phyloP scores from a whole-genome alignment of 2,329 filamentous ascomycete genomes.

The Amesomyces nigricolor region DNA sequence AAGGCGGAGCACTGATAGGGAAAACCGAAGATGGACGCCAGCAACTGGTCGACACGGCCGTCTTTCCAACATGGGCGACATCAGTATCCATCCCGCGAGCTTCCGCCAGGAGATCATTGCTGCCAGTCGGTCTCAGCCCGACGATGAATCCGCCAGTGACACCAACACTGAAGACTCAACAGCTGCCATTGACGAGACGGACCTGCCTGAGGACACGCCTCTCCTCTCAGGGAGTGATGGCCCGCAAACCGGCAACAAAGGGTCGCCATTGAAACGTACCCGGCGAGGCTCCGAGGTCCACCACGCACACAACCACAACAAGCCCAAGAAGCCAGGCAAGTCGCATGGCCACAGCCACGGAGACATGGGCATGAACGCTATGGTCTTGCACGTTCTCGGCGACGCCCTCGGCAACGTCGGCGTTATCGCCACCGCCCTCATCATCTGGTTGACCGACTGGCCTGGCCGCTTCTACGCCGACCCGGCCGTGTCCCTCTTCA shows the following conservation, averaged over 20 bases:
- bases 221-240: conserved; percentile 39
- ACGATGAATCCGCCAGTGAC: conserved; percentile 46
- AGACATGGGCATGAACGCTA: conserved; percentile 92
- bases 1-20: conserved; percentile 31
- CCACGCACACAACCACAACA: conserved; percentile 71
- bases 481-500: conserved; percentile 86
- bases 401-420: conserved; percentile 83
- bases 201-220: conserved; percentile 41
- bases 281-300: conserved; percentile 54
- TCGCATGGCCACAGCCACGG: conserved; percentile 71
- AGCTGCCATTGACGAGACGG: conserved; percentile 39
- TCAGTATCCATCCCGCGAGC: conserved; percentile 82
- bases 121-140: conserved; percentile 60
- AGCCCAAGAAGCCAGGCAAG: conserved; percentile 58
- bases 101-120: conserved; percentile 91
- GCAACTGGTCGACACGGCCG: conserved; percentile 50
- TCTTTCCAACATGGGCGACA: conserved; percentile 61
- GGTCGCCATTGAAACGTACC: conserved; percentile 27
- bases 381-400: conserved; percentile 70
- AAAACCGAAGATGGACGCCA: conserved; percentile 37
- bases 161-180: conserved; percentile 48
- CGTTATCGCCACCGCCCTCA: conserved; percentile 73
- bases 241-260: conserved; percentile 9
- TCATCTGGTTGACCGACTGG: conserved; percentile 88
- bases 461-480: conserved; percentile 82